Base-by-base conservation (phyloP, 106 monocot genomes). In the Triglochin maritima region DNA sequence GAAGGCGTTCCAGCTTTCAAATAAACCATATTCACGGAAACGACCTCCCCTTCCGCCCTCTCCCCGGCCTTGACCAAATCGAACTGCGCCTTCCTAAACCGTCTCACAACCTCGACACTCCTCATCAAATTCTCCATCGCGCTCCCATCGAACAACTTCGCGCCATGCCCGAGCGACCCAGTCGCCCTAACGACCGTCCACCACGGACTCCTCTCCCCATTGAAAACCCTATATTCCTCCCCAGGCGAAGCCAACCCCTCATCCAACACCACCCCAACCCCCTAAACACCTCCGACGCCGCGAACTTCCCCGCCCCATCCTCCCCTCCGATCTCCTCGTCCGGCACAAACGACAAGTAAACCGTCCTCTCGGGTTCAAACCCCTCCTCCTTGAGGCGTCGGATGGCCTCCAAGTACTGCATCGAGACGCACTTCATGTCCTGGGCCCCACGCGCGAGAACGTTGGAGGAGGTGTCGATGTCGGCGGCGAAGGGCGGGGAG, bases 401-500 rank as follows among this genome's bases (percentile, higher is more conserved):
- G 64, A 86, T 72, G 49, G 91, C 96, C 74, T 98, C 96, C 12
- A 98, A 75, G 70, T 98, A 85, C 83, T 98, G 96, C 66, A 84
- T 70, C 9, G 83, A 83, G 50, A 98, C 88, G 66, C 79, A 98
- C 81, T 98, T 98, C 96, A 98, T 98, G 79, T 98, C 96, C 84
- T 98, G 96, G 1, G 96, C 82, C 13, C 96, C 96, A 43, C 91
- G 85, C 47, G 96, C 88, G 76, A 77, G 81, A 71, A 98, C 75
- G 59, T 61, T 58, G 49, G 67, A 55, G 16, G 68, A 46, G 50
- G 76, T 49, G 49, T 76, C 79, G 8, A 86, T 10, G 48, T 76
- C 49, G 58, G 90, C 95, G 63, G 91, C 79, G 79, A 96, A 88
- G 46, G 93, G 93, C 5, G 77, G 79, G 62, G 73, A 68, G 29